These are phyloP conservation scores for Athelia psychrophila DNA, from an alignment of 1,284 basidiomycete genomes.

Conservation along the genomic window DNA sequence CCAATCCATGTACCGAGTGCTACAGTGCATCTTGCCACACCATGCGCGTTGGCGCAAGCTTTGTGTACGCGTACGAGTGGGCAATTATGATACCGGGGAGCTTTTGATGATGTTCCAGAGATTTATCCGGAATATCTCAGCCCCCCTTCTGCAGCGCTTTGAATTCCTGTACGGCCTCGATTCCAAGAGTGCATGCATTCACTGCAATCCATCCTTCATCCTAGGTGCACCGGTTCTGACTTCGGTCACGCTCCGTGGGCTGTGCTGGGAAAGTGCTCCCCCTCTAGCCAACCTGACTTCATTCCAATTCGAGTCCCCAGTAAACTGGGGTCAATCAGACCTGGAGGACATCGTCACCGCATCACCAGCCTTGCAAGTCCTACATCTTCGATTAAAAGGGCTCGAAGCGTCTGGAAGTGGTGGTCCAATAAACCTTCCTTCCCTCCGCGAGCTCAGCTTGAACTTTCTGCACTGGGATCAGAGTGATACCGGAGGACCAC, in stretches of 20 bases:
- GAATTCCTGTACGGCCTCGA: too few relatives aligned
- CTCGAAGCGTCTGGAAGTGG: not conserved
- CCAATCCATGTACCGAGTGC: too few relatives aligned
- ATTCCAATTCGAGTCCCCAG: not conserved
- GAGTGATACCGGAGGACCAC: too few relatives aligned
- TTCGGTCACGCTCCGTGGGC: not conserved
- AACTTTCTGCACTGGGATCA: not conserved
- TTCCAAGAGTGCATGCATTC: not conserved
- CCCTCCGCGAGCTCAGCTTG: not conserved
- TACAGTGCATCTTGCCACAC: not conserved
- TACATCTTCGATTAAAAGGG: not conserved
- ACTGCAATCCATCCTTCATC: too few relatives aligned
- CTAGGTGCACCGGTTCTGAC: not conserved
- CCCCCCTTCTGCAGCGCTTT: not conserved
- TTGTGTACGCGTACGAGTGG: not conserved
- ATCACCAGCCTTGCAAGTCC: not conserved
- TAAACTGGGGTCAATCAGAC: not conserved
- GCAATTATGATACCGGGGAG: too few relatives aligned
- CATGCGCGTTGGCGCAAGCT: too few relatives aligned
- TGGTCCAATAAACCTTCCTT: not conserved
- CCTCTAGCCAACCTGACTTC: not conserved
- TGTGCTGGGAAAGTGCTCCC: not conserved
- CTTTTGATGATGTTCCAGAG: not conserved
- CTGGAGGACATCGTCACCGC: not conserved
- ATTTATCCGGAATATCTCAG: not conserved